Evolutionary conservation across 148 eudicot species (phyloP), one percentile per base, ranked within the genome.

Genomic region (Rhododendron kiyosumense): DNA sequence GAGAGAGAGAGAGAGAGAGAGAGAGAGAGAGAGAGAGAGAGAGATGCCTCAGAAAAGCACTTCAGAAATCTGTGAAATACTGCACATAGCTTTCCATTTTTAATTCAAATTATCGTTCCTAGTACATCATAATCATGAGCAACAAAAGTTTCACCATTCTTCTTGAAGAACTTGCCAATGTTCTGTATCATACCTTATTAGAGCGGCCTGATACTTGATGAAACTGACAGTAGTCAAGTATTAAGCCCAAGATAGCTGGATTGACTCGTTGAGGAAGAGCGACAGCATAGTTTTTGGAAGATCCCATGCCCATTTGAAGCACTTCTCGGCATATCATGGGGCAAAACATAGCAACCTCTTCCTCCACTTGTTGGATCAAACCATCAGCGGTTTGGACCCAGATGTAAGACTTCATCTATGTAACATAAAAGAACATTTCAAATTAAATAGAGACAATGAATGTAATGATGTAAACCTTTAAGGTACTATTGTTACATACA

Each of bases 301-400:
- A 92, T 87, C 98, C 98, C 88, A 88, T 89, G 84, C 95, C 91
- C 76, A 91, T 91, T 83, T 93, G 95, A 87, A 95, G 92, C 86
- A 95, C 92, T 89, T 95, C 96, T 83, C 91, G 91, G 81, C 95
- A 91, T 89, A 95, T 92, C 89, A 90, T 87, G 43, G 96, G 5
- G 81, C 95, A 94, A 92, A 91, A 93, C 96, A 95, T 90, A 71
- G 98, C 98, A 90, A 95, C 95, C 87, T 93, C 95, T 90, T 94
- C 92, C 92, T 95, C 98, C 24, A 93, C 96, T 92, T 95, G 93
- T 88, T 94, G 96, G 67, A 93, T 91, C 28, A 93, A 92, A 63
- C 96, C 96, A 91, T 94, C 98, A 59, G 88, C 88, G 83, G 95
- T 93, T 93, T 93, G 95, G 69, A 95, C 89, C 98, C 98, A 95